These are phyloP conservation scores for Cyclostephanos tholiformis DNA, from an alignment of 108 stramenopile species.

Conservation along the genomic window DNA sequence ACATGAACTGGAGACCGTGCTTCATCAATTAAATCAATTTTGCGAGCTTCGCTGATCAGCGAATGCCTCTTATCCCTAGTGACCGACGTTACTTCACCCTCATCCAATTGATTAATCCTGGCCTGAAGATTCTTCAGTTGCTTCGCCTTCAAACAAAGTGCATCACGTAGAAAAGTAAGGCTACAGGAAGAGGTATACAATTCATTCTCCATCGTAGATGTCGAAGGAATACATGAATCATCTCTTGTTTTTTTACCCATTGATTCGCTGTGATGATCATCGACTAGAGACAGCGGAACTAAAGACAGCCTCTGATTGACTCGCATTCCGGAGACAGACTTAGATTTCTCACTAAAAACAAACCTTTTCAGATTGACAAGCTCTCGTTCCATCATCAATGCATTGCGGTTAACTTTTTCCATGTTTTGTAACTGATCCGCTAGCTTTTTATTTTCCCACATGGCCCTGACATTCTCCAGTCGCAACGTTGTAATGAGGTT, in stretches of 20 bases:
- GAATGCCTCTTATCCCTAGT: conserved; percentile 8
- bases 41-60: conserved; percentile 1
- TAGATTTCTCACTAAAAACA: conserved; percentile 12
- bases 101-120: not conserved
- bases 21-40: conserved; percentile 5
- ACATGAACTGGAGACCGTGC: not conserved
- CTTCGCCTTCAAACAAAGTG: conserved; percentile 16
- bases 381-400: conserved; percentile 5
- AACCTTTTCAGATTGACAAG: conserved; percentile 29
- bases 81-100: not conserved
- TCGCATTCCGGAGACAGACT: not conserved
- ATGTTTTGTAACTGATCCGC: conserved; percentile 35
- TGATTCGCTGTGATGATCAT: not conserved
- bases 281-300: not conserved
- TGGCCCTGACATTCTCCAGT: conserved; percentile 44
- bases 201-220: not conserved
- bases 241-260: conserved; percentile 10
- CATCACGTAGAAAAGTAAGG: not conserved
- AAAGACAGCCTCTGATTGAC: not conserved
- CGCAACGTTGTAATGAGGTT: conserved; percentile 22
- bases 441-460: conserved; percentile 42
- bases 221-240: not conserved
- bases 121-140: conserved; percentile 26
- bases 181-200: not conserved
- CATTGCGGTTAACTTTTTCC: not conserved